A percentile compares a stretch with the other conserved stretches of the same genome.
phyloP scores from a whole-genome alignment of 257 asterid species.

The Fraxinus americana region DNA sequence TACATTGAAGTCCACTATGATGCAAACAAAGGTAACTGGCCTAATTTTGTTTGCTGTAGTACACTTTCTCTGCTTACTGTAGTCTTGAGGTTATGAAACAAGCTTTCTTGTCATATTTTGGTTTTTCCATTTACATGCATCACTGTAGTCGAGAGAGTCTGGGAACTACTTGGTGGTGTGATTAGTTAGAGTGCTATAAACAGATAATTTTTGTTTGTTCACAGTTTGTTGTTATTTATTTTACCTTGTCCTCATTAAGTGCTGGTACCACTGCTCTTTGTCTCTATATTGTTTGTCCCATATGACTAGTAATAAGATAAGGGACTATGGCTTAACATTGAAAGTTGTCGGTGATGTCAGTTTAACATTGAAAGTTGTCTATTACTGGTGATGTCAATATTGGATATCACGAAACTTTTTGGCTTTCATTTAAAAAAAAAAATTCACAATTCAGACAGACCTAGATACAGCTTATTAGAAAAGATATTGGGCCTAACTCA shows the following conservation, averaged over 20 bases:
- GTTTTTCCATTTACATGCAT: background rate
- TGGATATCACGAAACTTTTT: background rate
- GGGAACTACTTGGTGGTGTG: background rate
- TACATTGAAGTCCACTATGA: background rate
- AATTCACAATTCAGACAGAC: background rate
- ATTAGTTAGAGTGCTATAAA: background rate
- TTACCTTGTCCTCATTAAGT: background rate
- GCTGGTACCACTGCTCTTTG: background rate
- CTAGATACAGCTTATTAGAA: too few species aligned
- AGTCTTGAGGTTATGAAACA: background rate
- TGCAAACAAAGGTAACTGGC: background rate
- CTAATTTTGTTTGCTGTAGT: background rate
- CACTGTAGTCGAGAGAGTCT: background rate
- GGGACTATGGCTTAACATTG: background rate
- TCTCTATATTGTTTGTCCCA: background rate
- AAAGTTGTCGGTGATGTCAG: background rate
- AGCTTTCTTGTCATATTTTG: background rate
- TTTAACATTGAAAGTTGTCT: background rate
- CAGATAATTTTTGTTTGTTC: too few species aligned
- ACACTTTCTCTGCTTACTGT: background rate
- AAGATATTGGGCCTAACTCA: too few species aligned
- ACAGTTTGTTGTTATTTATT: background rate
- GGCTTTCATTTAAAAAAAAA: background rate
- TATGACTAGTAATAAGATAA: background rate
- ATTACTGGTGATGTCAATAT: background rate